Evolutionary conservation across 1,284 basidiomycete genomes (phyloP).

Genomic region (Neonothopanus nambi): DNA sequence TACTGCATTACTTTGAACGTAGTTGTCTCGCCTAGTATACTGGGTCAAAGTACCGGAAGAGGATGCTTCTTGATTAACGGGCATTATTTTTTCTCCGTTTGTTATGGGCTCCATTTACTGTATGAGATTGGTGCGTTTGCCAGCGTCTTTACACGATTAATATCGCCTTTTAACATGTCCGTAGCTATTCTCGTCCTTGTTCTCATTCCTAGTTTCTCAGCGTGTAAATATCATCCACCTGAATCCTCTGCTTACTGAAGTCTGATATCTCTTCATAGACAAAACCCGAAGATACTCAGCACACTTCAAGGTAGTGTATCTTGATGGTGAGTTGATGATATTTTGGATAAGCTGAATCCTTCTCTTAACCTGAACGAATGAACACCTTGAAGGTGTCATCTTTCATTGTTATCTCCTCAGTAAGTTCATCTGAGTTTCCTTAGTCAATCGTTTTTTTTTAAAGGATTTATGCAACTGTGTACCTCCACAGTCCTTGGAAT

Average conservation of each 20-base stretch:
- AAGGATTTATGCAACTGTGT: too few relatives aligned
- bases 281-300: background rate
- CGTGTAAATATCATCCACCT: background rate
- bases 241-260: background rate
- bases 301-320: conserved; percentile 1
- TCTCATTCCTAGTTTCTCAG: background rate
- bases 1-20: background rate
- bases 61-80: background rate
- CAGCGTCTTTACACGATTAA: background rate
- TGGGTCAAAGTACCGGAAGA: background rate
- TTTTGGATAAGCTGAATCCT: too few relatives aligned
- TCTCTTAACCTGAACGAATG: too few relatives aligned
- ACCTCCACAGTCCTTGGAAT: too few relatives aligned
- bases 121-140: conserved; percentile 1
- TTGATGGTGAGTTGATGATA: too few relatives aligned
- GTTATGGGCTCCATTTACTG: background rate
- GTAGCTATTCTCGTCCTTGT: background rate
- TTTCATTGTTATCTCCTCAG: too few relatives aligned
- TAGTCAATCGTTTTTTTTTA: too few relatives aligned
- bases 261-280: background rate
- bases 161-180: background rate
- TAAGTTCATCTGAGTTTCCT: too few relatives aligned
- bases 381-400: too few relatives aligned
- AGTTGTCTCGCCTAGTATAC: background rate
- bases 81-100: too few relatives aligned